A percentile compares a stretch with the other conserved stretches of the same genome.
phyloP scores from a whole-genome alignment of 2,329 filamentous ascomycete genomes.

The Ascochyta fabae region DNA sequence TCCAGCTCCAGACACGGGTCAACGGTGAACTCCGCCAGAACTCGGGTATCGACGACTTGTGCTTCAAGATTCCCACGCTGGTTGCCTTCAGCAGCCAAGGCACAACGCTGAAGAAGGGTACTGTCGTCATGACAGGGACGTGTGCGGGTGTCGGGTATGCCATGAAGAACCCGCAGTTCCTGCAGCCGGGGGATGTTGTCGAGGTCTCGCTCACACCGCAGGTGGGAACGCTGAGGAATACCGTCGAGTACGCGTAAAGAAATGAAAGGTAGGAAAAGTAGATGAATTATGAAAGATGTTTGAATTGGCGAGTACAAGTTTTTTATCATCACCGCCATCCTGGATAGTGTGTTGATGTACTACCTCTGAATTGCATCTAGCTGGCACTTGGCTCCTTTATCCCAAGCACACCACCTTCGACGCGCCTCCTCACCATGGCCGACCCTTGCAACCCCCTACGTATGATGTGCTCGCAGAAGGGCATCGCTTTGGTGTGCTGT shows the following conservation, averaged over 20 bases:
- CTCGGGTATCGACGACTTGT: conserved; percentile 56
- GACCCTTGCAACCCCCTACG: too few relatives aligned
- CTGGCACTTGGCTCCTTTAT: too few relatives aligned
- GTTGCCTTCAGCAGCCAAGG: conserved; percentile 57
- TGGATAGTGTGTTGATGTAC: too few relatives aligned
- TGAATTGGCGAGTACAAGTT: too few relatives aligned
- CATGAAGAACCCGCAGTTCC: conserved; percentile 47
- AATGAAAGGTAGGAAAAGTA: too few relatives aligned
- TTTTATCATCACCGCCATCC: too few relatives aligned
- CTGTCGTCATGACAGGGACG: conserved; percentile 60
- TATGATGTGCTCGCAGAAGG: too few relatives aligned
- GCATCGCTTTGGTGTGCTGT: too few relatives aligned
- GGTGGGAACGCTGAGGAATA: conserved; percentile 44
- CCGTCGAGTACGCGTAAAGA: conserved; percentile 36
- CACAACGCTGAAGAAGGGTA: conserved; percentile 55
- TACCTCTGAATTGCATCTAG: too few relatives aligned
- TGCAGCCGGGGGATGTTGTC: conserved; percentile 44
- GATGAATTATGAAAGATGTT: too few relatives aligned
- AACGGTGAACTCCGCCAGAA: conserved; percentile 59
- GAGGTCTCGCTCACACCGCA: conserved; percentile 40
- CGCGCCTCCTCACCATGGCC: too few relatives aligned
- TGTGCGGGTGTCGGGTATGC: conserved; percentile 50
- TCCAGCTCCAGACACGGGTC: conserved; percentile 56
- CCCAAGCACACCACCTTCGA: too few relatives aligned
- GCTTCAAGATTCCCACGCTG: conserved; percentile 55